phyloP scores from a whole-genome alignment of 2,329 filamentous ascomycete genomes.

The Claviceps citrina region DNA sequence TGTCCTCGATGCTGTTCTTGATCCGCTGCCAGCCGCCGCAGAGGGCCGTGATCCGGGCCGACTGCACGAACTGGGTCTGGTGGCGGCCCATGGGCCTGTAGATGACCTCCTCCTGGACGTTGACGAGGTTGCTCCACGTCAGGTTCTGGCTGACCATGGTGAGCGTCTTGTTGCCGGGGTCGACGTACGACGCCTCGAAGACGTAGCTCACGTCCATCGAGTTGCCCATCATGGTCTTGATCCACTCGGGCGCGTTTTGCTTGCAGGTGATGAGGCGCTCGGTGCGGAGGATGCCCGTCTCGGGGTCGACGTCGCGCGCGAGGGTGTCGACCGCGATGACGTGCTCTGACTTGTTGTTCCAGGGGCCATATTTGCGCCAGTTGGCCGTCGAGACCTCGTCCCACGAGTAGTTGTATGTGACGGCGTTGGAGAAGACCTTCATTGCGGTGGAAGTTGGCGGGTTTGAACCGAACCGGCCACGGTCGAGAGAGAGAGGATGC shows the following conservation, averaged over 20 bases:
- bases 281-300: constrained; percentile 44
- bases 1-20: constrained; percentile 89
- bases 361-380: constrained; percentile 97
- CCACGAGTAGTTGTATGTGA: constrained; percentile 96
- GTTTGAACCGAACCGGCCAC: too few relatives aligned
- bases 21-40: constrained; percentile 96
- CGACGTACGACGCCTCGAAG: constrained; percentile 91
- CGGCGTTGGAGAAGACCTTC: constrained; percentile 87
- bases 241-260: constrained; percentile 58
- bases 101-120: constrained; percentile 80
- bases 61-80: constrained; percentile 72
- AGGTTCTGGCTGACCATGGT: constrained; percentile 96
- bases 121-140: constrained; percentile 80
- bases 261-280: constrained; percentile 48
- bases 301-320: constrained; percentile 45
- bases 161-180: constrained; percentile 66
- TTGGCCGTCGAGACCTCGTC: constrained; percentile 94
- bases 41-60: constrained; percentile 81
- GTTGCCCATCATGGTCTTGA: constrained; percentile 60
- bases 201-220: constrained; percentile 71
- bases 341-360: constrained; percentile 97
- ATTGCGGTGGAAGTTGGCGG: too few relatives aligned
- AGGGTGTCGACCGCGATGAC: constrained; percentile 92
- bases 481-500: too few relatives aligned
- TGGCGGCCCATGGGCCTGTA: constrained; percentile 49